phyloP scores from a whole-genome alignment of 108 stramenopile species.

The Cyclotella sp. region DNA sequence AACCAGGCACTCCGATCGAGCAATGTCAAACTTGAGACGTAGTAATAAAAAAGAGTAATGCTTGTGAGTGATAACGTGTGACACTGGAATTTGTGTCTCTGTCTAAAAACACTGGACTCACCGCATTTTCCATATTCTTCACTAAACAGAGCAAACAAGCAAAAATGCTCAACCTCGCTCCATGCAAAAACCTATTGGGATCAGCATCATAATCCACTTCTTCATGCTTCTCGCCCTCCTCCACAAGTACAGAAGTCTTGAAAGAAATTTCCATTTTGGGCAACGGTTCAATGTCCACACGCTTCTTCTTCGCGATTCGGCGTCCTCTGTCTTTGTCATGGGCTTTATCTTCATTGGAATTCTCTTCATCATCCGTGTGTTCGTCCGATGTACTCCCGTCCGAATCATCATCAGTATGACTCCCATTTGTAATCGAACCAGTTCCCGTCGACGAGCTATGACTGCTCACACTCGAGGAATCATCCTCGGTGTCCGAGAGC shows the following conservation, averaged over 20 bases:
- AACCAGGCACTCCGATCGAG: slow-evolving; percentile 52
- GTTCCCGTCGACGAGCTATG: slow-evolving; percentile 10
- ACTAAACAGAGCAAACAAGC: slow-evolving; percentile 69
- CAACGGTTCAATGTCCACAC: neutral
- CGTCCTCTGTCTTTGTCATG: neutral
- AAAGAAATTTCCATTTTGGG: slow-evolving; percentile 30
- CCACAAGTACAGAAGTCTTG: slow-evolving; percentile 13
- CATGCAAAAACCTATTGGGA: slow-evolving; percentile 62
- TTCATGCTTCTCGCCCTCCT: slow-evolving; percentile 14
- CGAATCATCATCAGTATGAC: slow-evolving; percentile 3
- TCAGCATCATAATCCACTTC: slow-evolving; percentile 65
- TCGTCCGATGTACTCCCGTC: slow-evolving; percentile 2
- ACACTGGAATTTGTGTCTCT: neutral
- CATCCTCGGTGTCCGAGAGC: slow-evolving; percentile 8
- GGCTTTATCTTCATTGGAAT: neutral
- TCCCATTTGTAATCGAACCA: slow-evolving; percentile 14
- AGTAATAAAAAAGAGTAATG: slow-evolving; percentile 8
- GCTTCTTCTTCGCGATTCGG: neutral
- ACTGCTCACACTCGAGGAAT: slow-evolving; percentile 14
- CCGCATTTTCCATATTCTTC: slow-evolving; percentile 85
- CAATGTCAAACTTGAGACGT: slow-evolving; percentile 53
- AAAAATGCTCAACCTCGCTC: slow-evolving; percentile 69
- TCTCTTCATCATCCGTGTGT: slow-evolving; percentile 12
- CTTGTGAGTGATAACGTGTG: neutral
- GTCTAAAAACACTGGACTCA: slow-evolving; percentile 27